Base-by-base conservation (phyloP, 768 basidiomycete species). In the Boletus speciosus region DNA sequence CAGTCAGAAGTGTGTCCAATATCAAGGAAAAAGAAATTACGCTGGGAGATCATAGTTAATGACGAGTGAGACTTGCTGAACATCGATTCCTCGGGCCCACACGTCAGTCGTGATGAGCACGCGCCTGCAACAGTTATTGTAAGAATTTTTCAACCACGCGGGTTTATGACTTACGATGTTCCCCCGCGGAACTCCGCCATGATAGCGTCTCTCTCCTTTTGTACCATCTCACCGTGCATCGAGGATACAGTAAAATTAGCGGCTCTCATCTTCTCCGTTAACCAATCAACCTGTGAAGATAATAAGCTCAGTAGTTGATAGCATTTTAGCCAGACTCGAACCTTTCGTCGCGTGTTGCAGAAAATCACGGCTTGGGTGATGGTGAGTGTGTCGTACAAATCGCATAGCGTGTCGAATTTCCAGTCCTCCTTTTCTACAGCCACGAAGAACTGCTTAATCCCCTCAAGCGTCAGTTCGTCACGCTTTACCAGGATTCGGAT, bases 341-440 rank as follows among this genome's bases (percentile, higher is more conserved):
- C 95, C 88, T 98, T 98, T 77, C 95, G 81, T 64, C 93, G 82
- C 15, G 94, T 98, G 77, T 98, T 98, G 77, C 96, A 98, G 78
- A 98, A 98, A 69, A 98, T 97, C 70, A 98, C 95, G 45, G 95
- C 96, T 80, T 98, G 96, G 7, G 95, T 98, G 71, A 99, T 98
- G 50, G 95, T 98, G 61, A 99, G 84, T 29, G 96, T 98, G 72
- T 98, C 96, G 74, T 97, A 98, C 45, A 99, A 76, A 75, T 97
- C 96, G 69, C 91, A 97, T 32, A 99, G 80, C 0, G 95, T 98
- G 74, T 98, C 95, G 67, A 97, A 95, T 70, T 99, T 99, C 95
- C 95, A 98, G 68, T 99, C 96, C 73, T 99, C 96, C 76, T 98
- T 97, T 75, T 98, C 96, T 52, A 99, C 96, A 43, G 95, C 96